Percentiles rank a stretch among this genome's conserved stretches.
Conservation (phyloP, 2,329 filamentous ascomycete species). For the Exophiala aquamarina region DNA sequence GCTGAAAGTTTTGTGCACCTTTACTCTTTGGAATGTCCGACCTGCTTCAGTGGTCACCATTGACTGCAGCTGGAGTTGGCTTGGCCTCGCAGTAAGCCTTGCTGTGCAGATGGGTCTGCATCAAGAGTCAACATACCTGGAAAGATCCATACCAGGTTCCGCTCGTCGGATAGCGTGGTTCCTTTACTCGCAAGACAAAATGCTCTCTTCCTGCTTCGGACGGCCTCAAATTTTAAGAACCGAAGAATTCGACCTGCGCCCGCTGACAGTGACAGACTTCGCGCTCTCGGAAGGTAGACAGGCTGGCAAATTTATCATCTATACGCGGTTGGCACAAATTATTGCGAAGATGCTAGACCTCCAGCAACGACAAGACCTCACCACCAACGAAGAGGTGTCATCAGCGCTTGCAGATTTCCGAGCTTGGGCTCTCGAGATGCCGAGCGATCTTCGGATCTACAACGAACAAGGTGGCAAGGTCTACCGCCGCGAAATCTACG, state of each 20-base stretch:
- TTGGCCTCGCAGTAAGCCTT: slow-evolving; percentile 1
- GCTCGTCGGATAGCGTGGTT: not conserved
- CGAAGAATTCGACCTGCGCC: slow-evolving; percentile 3
- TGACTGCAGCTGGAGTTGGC: slow-evolving; percentile 7
- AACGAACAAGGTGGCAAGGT: not conserved
- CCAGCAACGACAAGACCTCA: not conserved
- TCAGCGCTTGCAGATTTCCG: not conserved
- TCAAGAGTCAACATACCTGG: not conserved
- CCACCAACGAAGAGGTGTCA: not conserved
- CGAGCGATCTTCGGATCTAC: not conserved
- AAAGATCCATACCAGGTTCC: not conserved
- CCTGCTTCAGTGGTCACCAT: not conserved
- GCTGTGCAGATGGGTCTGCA: slow-evolving; percentile 3
- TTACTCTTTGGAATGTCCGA: slow-evolving; percentile 1
- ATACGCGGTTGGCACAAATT: not conserved
- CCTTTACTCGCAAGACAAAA: slow-evolving; percentile 2
- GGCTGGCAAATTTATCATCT: not conserved
- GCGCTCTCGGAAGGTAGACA: not conserved
- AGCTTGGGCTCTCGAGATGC: not conserved
- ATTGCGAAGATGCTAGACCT: not conserved
- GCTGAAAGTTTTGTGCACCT: slow-evolving; percentile 4
- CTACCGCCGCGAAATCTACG: not conserved
- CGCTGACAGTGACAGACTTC: slow-evolving; percentile 1
- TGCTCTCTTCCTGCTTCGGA: slow-evolving; percentile 1
- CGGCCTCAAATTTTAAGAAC: not conserved